These are phyloP conservation scores for Pyrrhoderma noxium DNA, from an alignment of 1,284 basidiomycete species.

Conservation along the genomic window DNA sequence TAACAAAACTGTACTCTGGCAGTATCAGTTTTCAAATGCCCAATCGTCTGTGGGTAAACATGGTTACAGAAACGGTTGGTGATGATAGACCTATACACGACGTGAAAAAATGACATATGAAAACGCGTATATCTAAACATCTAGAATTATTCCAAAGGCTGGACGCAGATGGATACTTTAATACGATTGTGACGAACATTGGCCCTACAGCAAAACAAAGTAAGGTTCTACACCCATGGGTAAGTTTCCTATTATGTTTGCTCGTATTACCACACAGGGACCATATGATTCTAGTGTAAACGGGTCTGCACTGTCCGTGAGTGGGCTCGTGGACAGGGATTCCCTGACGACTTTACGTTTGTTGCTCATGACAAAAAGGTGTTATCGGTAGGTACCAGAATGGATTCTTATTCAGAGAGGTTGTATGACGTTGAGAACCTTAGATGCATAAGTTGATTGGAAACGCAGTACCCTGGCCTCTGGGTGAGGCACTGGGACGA, in stretches of 20 bases:
- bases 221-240: conserved; percentile 56
- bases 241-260: conserved; percentile 24
- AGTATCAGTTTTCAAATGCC: conserved; percentile 53
- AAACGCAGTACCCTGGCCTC: conserved; percentile 63
- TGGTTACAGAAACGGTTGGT: conserved; percentile 44
- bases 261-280: neutral
- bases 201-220: conserved; percentile 69
- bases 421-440: neutral
- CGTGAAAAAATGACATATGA: neutral
- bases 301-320: conserved; percentile 66
- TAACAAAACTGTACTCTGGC: conserved; percentile 27
- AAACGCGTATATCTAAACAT: neutral
- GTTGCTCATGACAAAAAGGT: conserved; percentile 42
- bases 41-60: conserved; percentile 43
- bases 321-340: conserved; percentile 68
- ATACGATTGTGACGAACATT: conserved; percentile 66
- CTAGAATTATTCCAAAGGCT: conserved; percentile 56
- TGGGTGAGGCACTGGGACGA: conserved; percentile 54
- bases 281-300: conserved; percentile 37
- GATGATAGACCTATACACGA: neutral
- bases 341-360: conserved; percentile 65
- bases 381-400: conserved; percentile 42
- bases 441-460: conserved; percentile 74
- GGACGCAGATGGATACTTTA: conserved; percentile 46
- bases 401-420: neutral